phyloP scores from a whole-genome alignment of 2,329 filamentous ascomycete genomes.

The Colletotrichum sp. region DNA sequence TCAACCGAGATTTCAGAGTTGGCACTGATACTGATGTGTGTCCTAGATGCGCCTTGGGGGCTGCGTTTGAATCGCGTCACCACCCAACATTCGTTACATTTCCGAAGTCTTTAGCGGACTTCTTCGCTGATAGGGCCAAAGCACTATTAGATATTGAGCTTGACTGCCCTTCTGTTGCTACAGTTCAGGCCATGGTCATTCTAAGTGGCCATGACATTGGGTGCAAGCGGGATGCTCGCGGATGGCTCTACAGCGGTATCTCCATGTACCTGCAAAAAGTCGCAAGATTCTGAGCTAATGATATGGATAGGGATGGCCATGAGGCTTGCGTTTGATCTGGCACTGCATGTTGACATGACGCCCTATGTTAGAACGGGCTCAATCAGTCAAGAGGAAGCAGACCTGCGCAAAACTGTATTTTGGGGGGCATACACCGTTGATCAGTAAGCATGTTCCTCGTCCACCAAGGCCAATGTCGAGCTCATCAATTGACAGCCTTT shows the following conservation, averaged over 20 bases:
- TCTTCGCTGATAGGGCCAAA: background rate
- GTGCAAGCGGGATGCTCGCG: background rate
- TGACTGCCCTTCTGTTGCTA: background rate
- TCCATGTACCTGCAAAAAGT: no score
- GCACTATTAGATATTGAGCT: background rate
- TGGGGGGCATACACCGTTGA: conserved; percentile 34
- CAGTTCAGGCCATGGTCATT: background rate
- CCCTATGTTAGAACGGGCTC: conserved; percentile 26
- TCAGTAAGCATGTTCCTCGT: conserved; percentile 22
- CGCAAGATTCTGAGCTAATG: conserved; percentile 4
- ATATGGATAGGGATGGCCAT: conserved; percentile 32
- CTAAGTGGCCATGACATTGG: background rate
- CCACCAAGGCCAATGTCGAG: background rate
- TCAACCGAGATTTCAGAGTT: background rate
- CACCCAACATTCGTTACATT: conserved; percentile 26
- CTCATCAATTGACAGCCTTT: conserved; percentile 21
- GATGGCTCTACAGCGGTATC: background rate
- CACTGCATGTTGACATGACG: conserved; percentile 27
- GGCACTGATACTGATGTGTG: background rate
- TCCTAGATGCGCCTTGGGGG: conserved; percentile 42
- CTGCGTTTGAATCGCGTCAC: conserved; percentile 43
- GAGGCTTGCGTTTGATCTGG: conserved; percentile 28
- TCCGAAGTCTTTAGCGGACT: conserved; percentile 34
- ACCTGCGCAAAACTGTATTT: conserved; percentile 30
- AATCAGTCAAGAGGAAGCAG: conserved; percentile 27